Evolutionary conservation across 2,329 filamentous ascomycete genomes (phyloP).

Genomic region (Trichophyton verrucosum): DNA sequence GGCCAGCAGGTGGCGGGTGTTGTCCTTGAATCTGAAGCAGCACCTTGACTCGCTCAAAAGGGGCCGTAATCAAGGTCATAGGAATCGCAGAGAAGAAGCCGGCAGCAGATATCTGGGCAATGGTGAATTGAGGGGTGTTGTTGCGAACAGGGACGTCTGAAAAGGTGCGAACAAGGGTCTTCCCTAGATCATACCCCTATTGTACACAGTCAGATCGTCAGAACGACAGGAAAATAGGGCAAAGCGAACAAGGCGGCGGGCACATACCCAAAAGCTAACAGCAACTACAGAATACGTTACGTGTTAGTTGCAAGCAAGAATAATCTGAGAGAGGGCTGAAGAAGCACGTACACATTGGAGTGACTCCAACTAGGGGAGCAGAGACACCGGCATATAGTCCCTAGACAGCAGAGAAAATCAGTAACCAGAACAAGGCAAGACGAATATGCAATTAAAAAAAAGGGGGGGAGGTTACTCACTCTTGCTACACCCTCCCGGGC

Average conservation of each 20-base stretch:
- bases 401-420: constrained; percentile 28
- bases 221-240: not conserved
- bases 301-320: constrained; percentile 4
- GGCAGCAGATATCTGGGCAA: constrained; percentile 77
- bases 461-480: constrained; percentile 24
- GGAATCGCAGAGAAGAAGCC: constrained; percentile 97
- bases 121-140: constrained; percentile 53
- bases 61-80: constrained; percentile 96
- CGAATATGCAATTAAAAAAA: not conserved
- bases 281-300: constrained; percentile 37
- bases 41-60: constrained; percentile 97
- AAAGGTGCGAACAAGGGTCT: constrained; percentile 63
- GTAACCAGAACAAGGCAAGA: not conserved
- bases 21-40: constrained; percentile 96
- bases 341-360: constrained; percentile 80
- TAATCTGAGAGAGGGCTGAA: not conserved
- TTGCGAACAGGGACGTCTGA: constrained; percentile 53
- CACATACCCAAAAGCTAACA: constrained; percentile 51
- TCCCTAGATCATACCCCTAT: constrained; percentile 91
- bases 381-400: constrained; percentile 95
- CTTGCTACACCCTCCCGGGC: constrained; percentile 67
- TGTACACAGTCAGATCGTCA: constrained; percentile 5
- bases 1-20: constrained; percentile 67
- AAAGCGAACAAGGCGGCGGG: not conserved
- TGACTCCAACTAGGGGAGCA: constrained; percentile 87